Base-by-base conservation (phyloP, 108 stramenopile species). In the Halocafeteria seosinensis region DNA sequence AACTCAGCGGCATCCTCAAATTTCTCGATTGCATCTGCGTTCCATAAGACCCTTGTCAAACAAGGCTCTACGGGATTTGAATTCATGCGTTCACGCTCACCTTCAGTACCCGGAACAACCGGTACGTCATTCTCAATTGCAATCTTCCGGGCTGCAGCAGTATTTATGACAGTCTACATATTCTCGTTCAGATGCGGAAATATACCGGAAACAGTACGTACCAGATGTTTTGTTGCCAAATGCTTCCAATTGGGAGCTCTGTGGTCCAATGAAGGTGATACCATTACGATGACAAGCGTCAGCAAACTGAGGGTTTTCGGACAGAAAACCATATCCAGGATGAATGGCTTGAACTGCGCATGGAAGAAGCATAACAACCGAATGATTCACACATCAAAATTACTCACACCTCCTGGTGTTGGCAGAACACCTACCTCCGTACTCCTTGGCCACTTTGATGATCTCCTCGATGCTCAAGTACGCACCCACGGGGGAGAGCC, bases 221-320 rank as follows among this genome's bases (percentile, higher is more conserved):
- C n/a, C n/a, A n/a, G n/a, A 68, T 1, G 89, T 88, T 78, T 95
- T 95, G 76, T 93, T 90, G 0, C 91, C 87, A 36, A 89, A 93
- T 17, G 75, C 81, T 30, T 76, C 61, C 38, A 90, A 76, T 50
- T 84, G 81, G 12, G 85, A 84, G 28, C 81, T 82, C 38, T 83
- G 81, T 21, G 91, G 88, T 33, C 89, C 88, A 25, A 90, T 87
- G 64, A 89, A 90, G 26, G 73, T 67, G 55, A 90, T 86, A 4
- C 83, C 86, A 24, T 80, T 81, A 23, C 83, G 78, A 21, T 47
- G 67, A 65, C 80, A 85, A 21, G 80, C 79, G 59, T 82, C 70
- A 0, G 87, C 88, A 37, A 89, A 87, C 55, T 85, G 72, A 12
- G 84, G 81, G 59, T 66, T 76, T 67, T 89, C 88, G 9, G 73